phyloP scores from a whole-genome alignment of 2,329 filamentous ascomycete species.

The Botrytis pseudocinerea region DNA sequence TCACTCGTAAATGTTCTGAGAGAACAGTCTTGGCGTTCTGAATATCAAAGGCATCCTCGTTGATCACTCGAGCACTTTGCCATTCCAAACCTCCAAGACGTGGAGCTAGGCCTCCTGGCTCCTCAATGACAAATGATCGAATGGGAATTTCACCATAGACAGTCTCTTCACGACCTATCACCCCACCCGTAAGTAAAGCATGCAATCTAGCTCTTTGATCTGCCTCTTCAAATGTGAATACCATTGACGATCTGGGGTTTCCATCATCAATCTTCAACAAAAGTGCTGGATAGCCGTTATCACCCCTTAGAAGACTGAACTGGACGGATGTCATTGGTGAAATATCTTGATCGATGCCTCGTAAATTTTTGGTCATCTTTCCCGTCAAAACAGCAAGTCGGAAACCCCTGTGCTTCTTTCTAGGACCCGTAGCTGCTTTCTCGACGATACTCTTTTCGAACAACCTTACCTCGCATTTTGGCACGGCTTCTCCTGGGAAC shows the following conservation, averaged over 20 bases:
- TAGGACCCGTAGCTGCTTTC: conserved; percentile 69
- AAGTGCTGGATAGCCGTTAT: conserved; percentile 67
- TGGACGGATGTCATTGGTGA: conserved; percentile 66
- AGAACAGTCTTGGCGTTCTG: conserved; percentile 68
- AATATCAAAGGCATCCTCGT: conserved; percentile 60
- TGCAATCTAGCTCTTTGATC: conserved; percentile 71
- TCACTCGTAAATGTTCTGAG: conserved; percentile 72
- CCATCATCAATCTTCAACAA: conserved; percentile 59
- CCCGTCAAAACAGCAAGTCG: conserved; percentile 77
- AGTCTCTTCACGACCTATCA: conserved; percentile 66
- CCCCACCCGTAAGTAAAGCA: conserved; percentile 70
- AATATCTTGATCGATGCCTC: conserved; percentile 71
- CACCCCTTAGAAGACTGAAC: conserved; percentile 74
- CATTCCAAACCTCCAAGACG: conserved; percentile 51
- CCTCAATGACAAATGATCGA: conserved; percentile 63
- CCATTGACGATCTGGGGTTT: conserved; percentile 58
- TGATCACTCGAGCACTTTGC: conserved; percentile 71
- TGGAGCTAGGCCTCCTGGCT: conserved; percentile 41
- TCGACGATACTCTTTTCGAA: conserved; percentile 72
- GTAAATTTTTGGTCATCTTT: conserved; percentile 73
- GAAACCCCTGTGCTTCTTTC: conserved; percentile 76
- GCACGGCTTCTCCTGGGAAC: conserved; percentile 74
- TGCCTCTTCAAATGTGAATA: conserved; percentile 75
- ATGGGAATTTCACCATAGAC: conserved; percentile 70
- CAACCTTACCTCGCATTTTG: conserved; percentile 69